Evolutionary conservation across 768 basidiomycete species (phyloP).

Genomic region (Termitomyces sp.): DNA sequence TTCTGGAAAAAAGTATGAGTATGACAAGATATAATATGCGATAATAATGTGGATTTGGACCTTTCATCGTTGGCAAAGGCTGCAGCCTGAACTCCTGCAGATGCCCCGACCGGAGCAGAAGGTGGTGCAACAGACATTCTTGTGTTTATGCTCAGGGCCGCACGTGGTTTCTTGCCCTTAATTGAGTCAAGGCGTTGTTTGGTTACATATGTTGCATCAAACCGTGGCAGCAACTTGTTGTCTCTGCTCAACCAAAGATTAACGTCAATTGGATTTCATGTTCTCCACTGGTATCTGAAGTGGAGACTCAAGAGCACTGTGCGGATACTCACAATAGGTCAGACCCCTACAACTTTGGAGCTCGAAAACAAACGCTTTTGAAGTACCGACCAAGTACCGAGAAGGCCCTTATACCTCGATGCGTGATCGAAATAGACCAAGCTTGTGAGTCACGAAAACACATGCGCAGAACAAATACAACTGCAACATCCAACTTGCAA

Average conservation of each 20-base stretch:
- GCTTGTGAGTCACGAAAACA: not conserved
- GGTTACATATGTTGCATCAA: not conserved
- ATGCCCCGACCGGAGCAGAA: constrained; percentile 45
- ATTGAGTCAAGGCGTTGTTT: not conserved
- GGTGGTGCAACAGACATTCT: constrained; percentile 42
- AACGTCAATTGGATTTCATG: not conserved
- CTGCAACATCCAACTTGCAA: not conserved
- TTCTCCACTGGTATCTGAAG: not conserved
- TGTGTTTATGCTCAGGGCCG: constrained; percentile 26
- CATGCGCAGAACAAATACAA: not conserved
- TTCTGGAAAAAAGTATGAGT: constrained; percentile 30
- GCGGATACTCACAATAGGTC: not conserved
- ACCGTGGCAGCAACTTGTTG: not conserved
- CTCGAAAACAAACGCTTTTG: not conserved
- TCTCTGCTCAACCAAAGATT: not conserved
- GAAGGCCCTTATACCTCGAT: too few species aligned
- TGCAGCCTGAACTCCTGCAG: constrained; percentile 22
- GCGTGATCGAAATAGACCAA: too few species aligned
- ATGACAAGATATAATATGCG: not conserved
- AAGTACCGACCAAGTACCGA: not conserved
- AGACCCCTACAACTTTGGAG: not conserved
- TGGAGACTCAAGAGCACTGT: not conserved
- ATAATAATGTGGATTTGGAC: constrained; percentile 20
- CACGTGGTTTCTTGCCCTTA: not conserved
- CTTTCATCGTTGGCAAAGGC: constrained; percentile 78